Evolutionary conservation across 129 eudicot species (phyloP).

Genomic region (Flaveria brownii): DNA sequence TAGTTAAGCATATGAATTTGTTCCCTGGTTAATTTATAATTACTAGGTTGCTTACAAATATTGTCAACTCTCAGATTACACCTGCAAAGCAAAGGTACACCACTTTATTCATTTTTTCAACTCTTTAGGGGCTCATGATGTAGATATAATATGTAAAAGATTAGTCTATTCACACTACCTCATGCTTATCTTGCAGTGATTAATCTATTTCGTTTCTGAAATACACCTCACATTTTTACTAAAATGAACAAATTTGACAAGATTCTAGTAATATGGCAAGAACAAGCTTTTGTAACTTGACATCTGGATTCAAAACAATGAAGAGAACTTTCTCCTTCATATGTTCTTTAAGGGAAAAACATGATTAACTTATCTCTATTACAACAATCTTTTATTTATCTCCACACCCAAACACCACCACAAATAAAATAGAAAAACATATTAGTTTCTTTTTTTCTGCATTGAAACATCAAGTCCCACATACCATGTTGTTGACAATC

Average conservation of each 20-base stretch:
- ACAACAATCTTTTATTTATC: constrained; percentile 22
- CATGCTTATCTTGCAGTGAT: constrained; percentile 15
- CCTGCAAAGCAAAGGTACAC: constrained; percentile 18
- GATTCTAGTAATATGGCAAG: not conserved
- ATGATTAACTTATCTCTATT: constrained; percentile 16
- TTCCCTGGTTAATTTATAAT: constrained; percentile 6
- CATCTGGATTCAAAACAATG: constrained; percentile 14
- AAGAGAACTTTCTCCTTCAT: constrained; percentile 1
- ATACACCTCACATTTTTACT: not conserved
- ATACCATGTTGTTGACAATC: constrained; percentile 4
- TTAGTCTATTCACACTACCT: constrained; percentile 9
- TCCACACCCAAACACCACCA: constrained; percentile 14
- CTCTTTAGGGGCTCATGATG: constrained; percentile 4
- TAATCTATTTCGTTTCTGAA: not conserved
- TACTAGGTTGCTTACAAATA: constrained; percentile 16
- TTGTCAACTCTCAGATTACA: constrained; percentile 20
- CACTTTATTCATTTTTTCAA: constrained; percentile 4
- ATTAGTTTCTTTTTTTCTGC: not conserved
- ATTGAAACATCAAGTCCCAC: constrained; percentile 10
- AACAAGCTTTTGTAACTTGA: constrained; percentile 8
- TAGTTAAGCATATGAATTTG: not conserved
- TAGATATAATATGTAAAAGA: constrained; percentile 9
- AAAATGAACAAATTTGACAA: constrained; percentile 1
- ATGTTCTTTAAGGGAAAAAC: not conserved
- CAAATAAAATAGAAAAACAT: constrained; percentile 13